Evolutionary conservation across 495 filamentous ascomycete species (phyloP), one percentile per base, ranked within the genome.

Genomic region (Endocarpon pusillum): DNA sequence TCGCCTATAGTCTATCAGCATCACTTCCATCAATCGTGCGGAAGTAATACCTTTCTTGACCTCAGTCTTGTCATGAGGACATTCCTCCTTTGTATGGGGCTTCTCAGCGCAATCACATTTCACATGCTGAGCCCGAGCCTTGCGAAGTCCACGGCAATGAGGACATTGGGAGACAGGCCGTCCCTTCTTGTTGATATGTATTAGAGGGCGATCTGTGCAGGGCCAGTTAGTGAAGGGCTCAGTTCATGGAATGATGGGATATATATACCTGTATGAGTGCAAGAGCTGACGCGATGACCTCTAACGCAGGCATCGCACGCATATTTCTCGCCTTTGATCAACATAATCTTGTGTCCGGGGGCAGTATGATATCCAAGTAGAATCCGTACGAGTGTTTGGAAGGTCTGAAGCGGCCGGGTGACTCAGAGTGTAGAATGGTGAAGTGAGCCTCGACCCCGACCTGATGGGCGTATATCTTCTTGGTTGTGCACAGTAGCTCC

Each of bases 81-180:
- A 83, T 53, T 65, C 52, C 33, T 64, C 61, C 51, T 71, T 67
- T 31, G 51, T 54, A 66, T 82, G 64, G 64, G 73, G 49, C 71
- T 87, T 92, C 56, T 89, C 85, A 54, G 84, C 86, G 60, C 89
- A 99, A 54, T 94, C 87, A 66, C 89, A 99, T 61, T 86, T 87
- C 45, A 86, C 73, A 60, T 99, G 89, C 39, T 85, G 79, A 42
- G 89, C 78, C 42, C 91, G 82, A 55, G 86, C 89, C 69, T 96
- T 96, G 70, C 89, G 85, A 64, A 92, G 80, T 43, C 78, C 71
- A 58, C 89, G 86, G 59, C 89, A 99, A 63, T 96, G 89, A 47
- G 81, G 68, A 57, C 89, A 99, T 78, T 99, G 89, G 55, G 87
- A 92, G 48, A 96, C 87, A 44, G 89, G 89, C 45, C 89, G 80